A percentile compares a stretch with the other conserved stretches of the same genome.
These are phyloP conservation scores for Pseudocercospora ulei DNA, from an alignment of 2,329 filamentous ascomycete species.

Conservation along the genomic window DNA sequence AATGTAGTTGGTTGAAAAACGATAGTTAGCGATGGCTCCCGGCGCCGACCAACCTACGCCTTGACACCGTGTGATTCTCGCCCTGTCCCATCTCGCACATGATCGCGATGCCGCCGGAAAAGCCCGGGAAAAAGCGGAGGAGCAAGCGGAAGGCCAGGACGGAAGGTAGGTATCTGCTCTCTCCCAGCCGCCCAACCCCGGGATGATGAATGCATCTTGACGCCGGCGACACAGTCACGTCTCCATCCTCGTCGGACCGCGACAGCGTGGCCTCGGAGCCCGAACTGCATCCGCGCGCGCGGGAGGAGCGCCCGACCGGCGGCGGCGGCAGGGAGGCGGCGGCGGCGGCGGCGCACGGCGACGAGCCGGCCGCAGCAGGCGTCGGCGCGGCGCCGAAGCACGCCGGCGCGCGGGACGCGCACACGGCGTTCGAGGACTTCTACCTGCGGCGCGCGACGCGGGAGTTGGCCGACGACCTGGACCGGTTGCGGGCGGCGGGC, in stretches of 20 bases:
- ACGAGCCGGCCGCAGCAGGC: constrained; percentile 1
- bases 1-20: not conserved
- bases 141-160: constrained; percentile 26
- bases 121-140: constrained; percentile 22
- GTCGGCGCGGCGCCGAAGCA: constrained; percentile 12
- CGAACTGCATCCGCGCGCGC: too few relatives aligned
- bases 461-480: constrained; percentile 65
- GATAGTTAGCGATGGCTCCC: not conserved
- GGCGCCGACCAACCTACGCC: not conserved
- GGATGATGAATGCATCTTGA: too few relatives aligned
- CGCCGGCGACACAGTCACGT: constrained; percentile 11
- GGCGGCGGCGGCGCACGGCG: constrained; percentile 4
- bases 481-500: constrained; percentile 56
- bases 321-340: too few relatives aligned
- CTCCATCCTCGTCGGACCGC: constrained; percentile 19
- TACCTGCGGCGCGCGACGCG: constrained; percentile 60
- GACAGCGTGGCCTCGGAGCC: constrained; percentile 13
- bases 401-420: constrained; percentile 14
- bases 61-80: too few relatives aligned
- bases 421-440: constrained; percentile 49
- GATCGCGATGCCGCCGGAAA: constrained; percentile 20
- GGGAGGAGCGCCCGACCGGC: too few relatives aligned
- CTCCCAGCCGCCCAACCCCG: too few relatives aligned
- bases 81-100: too few relatives aligned
- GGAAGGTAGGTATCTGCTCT: constrained; percentile 18